Evolutionary conservation across 306 rosid species (phyloP).

Genomic region (Myrica gale): DNA sequence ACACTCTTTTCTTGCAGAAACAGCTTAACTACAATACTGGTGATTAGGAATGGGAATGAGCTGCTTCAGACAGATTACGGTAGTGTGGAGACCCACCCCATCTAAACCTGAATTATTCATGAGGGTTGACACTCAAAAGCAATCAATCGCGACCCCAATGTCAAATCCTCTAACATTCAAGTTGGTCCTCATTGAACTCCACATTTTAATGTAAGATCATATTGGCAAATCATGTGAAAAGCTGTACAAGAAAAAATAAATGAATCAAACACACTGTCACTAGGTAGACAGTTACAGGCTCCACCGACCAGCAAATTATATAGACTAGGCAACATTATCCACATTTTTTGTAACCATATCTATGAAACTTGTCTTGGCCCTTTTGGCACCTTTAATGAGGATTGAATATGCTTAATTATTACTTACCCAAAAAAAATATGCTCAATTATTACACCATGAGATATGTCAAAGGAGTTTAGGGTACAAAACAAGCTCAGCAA

Average conservation of each 20-base stretch:
- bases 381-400: neutral
- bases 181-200: too few relatives aligned
- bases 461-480: neutral
- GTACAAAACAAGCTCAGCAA: neutral
- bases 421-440: neutral
- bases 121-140: neutral
- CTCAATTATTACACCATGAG: neutral
- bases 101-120: neutral
- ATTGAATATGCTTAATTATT: neutral
- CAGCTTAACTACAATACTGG: slow-evolving; percentile 4
- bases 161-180: too few relatives aligned
- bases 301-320: neutral
- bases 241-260: neutral
- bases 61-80: neutral
- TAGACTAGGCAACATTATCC: neutral
- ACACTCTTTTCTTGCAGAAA: slow-evolving; percentile 7
- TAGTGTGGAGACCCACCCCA: neutral
- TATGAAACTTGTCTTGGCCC: neutral
- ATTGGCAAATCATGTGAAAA: neutral
- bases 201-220: too few relatives aligned
- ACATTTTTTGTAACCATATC: neutral
- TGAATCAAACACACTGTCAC: neutral
- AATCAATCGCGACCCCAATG: too few relatives aligned
- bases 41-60: neutral
- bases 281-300: neutral